phyloP scores from a whole-genome alignment of 805 yeast species.

The Metschnikowia gelsemii region DNA sequence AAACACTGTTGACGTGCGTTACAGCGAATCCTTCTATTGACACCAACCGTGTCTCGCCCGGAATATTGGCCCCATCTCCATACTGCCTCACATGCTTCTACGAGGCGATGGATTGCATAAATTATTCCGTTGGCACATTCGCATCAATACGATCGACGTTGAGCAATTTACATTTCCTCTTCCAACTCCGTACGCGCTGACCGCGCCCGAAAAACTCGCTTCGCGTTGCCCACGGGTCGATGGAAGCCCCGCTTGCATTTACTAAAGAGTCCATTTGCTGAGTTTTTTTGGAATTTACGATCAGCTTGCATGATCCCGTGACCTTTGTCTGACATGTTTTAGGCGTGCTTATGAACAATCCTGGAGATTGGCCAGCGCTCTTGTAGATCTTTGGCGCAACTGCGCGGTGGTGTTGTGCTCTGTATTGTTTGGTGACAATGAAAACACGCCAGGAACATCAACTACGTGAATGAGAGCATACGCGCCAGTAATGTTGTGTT shows the following conservation, averaged over 20 bases:
- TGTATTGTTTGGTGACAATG: neutral
- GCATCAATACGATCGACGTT: no score
- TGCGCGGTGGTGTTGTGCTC: neutral
- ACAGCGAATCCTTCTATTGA: no score
- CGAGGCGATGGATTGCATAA: no score
- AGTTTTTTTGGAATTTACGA: neutral
- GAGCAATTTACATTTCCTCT: no score
- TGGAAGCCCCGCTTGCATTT: neutral
- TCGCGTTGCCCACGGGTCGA: neutral
- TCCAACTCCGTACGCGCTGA: no score
- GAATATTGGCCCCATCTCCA: no score
- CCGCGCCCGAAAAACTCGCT: neutral
- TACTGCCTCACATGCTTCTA: no score
- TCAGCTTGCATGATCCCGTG: neutral
- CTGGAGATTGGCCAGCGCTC: neutral
- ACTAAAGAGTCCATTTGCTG: neutral
- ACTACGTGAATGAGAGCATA: neutral
- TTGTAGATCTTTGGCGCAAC: conserved; percentile 1
- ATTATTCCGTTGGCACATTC: no score
- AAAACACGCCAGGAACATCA: neutral
- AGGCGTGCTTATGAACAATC: conserved; percentile 1
- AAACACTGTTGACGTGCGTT: no score
- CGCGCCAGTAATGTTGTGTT: neutral
- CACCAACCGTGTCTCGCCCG: no score
- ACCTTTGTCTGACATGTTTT: neutral